These are phyloP conservation scores for Arctium minus DNA, from an alignment of 129 eudicot species.

Conservation along the genomic window DNA sequence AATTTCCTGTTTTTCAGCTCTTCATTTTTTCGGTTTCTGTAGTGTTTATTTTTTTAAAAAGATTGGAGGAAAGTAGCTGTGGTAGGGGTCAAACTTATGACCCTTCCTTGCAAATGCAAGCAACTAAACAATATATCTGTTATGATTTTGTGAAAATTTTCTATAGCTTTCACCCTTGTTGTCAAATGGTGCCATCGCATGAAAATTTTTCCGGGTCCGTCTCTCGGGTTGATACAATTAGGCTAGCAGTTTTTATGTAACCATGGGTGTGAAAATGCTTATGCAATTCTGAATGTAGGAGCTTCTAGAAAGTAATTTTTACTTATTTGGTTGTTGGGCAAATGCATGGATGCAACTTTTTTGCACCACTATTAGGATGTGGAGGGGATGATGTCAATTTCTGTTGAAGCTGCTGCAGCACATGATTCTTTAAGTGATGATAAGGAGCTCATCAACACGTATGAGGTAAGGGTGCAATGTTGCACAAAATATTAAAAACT, in stretches of 20 bases:
- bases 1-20: not conserved
- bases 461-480: constrained; percentile 55
- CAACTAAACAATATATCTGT: not conserved
- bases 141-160: not conserved
- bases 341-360: not conserved
- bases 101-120: not conserved
- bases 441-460: constrained; percentile 88
- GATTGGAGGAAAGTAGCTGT: not conserved
- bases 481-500: not conserved
- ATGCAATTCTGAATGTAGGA: not conserved
- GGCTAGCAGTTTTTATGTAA: not conserved
- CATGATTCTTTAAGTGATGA: constrained; percentile 87
- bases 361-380: constrained; percentile 59
- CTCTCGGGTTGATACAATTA: not conserved
- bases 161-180: not conserved
- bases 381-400: constrained; percentile 99
- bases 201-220: not conserved
- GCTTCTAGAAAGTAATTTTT: not conserved
- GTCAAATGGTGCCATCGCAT: not conserved
- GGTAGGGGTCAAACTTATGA: not conserved
- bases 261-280: not conserved
- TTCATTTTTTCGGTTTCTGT: not conserved
- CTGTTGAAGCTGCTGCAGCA: constrained; percentile 95
- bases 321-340: not conserved
- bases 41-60: not conserved